phyloP scores from a whole-genome alignment of 1,284 basidiomycete genomes.

The Sporisorium scitamineum region DNA sequence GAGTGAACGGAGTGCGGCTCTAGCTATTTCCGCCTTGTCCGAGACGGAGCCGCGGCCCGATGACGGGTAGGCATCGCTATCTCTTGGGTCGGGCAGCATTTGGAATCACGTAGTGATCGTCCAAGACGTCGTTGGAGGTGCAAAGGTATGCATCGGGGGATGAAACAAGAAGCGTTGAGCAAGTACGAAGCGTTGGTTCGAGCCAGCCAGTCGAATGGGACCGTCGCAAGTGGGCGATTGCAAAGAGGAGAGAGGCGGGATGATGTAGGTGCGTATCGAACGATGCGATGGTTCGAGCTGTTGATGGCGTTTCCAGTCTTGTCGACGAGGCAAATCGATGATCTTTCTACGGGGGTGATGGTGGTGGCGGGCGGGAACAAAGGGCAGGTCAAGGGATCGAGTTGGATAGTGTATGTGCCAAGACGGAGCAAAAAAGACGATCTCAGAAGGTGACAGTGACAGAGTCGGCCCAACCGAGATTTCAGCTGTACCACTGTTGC shows the following conservation, averaged over 20 bases:
- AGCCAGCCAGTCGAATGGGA: background rate
- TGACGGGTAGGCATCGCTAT: constrained; percentile 2
- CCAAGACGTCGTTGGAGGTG: background rate
- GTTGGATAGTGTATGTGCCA: too few relatives aligned
- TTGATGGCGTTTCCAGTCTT: background rate
- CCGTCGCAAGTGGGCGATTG: too few relatives aligned
- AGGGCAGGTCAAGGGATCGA: too few relatives aligned
- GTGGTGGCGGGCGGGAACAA: background rate
- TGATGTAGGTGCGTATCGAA: background rate
- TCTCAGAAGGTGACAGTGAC: background rate
- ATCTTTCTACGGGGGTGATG: too few relatives aligned
- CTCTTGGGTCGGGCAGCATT: constrained; percentile 25
- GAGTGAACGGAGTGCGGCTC: constrained; percentile 45
- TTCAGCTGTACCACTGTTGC: background rate
- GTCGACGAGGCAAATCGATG: too few relatives aligned
- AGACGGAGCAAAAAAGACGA: background rate
- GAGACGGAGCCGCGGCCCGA: constrained; percentile 14
- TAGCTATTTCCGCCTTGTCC: constrained; percentile 44
- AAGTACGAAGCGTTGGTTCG: background rate
- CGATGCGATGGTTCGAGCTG: too few relatives aligned
- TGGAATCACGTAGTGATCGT: constrained; percentile 3
- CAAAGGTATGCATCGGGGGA: constrained; percentile 15
- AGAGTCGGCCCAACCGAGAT: background rate
- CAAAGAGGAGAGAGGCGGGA: too few relatives aligned
- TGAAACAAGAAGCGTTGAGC: background rate